phyloP scores from a whole-genome alignment of 2,329 filamentous ascomycete species.

The Tolypocladium capitatum region DNA sequence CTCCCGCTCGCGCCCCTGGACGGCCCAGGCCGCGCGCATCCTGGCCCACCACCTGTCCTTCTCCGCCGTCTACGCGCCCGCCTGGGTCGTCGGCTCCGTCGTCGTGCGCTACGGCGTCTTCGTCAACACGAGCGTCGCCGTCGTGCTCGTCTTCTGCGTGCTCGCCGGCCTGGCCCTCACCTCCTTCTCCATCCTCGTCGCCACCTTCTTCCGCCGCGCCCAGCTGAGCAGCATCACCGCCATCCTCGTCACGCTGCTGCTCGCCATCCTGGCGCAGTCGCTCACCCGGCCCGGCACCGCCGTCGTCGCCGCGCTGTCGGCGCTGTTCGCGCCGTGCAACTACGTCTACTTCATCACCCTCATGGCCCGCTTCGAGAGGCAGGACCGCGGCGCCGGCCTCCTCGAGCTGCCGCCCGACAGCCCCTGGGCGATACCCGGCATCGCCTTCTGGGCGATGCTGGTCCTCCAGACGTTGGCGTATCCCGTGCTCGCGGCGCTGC shows the following conservation, averaged over 20 bases:
- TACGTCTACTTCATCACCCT: constrained; percentile 70
- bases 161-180: constrained; percentile 64
- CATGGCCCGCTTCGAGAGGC: constrained; percentile 62
- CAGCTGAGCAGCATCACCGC: constrained; percentile 77
- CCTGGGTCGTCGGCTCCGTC: constrained; percentile 66
- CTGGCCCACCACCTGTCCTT: constrained; percentile 71
- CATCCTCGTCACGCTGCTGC: constrained; percentile 56
- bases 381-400: constrained; percentile 47
- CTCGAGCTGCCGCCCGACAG: constrained; percentile 46
- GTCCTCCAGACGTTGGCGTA: constrained; percentile 67
- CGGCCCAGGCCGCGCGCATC: constrained; percentile 65
- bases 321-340: constrained; percentile 78
- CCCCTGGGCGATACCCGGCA: constrained; percentile 57
- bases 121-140: constrained; percentile 43
- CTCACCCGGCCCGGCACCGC: constrained; percentile 48
- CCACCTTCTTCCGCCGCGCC: constrained; percentile 72
- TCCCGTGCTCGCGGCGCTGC: constrained; percentile 57
- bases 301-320: constrained; percentile 53
- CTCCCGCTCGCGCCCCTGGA: constrained; percentile 51
- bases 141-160: constrained; percentile 63
- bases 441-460: constrained; percentile 66
- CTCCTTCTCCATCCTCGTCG: constrained; percentile 70
- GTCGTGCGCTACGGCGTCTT: constrained; percentile 54
- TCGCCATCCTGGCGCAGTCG: constrained; percentile 74
- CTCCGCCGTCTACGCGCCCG: constrained; percentile 64